These are phyloP conservation scores for Monsonia emarginata DNA, from an alignment of 441 rosid species.

Conservation along the genomic window DNA sequence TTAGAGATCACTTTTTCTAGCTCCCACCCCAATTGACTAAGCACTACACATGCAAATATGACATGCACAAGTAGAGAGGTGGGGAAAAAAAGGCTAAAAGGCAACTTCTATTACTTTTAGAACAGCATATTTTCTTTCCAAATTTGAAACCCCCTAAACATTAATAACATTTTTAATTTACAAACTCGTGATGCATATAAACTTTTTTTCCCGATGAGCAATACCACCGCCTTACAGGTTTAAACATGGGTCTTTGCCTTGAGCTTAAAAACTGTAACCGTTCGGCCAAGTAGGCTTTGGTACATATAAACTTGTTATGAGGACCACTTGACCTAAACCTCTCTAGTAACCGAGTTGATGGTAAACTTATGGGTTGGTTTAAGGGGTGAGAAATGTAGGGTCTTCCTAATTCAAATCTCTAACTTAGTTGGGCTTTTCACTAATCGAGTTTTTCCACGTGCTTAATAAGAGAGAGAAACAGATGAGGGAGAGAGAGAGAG, in stretches of 20 bases:
- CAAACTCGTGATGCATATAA: neutral
- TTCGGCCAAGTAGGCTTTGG: too few relatives aligned
- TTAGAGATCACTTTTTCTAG: neutral
- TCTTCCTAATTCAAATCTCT: neutral
- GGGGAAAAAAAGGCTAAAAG: conserved; percentile 16
- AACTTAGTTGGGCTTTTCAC: neutral
- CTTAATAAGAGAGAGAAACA: neutral
- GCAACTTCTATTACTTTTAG: conserved; percentile 7
- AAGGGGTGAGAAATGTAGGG: neutral
- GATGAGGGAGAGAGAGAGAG: neutral
- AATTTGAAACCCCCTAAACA: neutral
- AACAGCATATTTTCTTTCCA: neutral
- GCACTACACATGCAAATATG: conserved; percentile 26
- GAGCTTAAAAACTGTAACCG: too few relatives aligned
- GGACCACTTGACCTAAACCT: conserved; percentile 5
- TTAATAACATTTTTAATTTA: neutral
- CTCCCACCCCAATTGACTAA: conserved; percentile 16
- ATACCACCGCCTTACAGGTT: too few relatives aligned
- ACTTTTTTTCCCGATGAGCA: too few relatives aligned
- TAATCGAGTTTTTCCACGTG: neutral
- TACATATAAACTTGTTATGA: neutral
- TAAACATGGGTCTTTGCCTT: too few relatives aligned
- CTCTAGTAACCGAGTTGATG: too few relatives aligned
- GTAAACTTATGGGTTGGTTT: conserved; percentile 11
- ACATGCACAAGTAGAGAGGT: conserved; percentile 9